Percentiles rank a stretch among this genome's conserved stretches.
Evolutionary conservation across 352 stramenopile species (phyloP).

Genomic region (Aphanomyces invadans): DNA sequence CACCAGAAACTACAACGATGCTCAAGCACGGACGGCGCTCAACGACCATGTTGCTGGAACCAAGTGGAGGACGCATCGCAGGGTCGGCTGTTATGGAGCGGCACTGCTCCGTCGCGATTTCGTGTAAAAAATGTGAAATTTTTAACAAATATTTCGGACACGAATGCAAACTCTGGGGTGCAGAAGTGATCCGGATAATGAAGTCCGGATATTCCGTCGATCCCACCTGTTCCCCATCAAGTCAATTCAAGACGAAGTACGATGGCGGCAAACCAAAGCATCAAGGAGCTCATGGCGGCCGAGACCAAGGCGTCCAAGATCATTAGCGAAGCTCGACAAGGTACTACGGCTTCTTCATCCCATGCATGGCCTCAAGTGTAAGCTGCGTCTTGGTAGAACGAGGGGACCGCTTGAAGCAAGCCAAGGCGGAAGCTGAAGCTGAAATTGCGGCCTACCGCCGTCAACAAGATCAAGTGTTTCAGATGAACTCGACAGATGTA

Average conservation of each 20-base stretch:
- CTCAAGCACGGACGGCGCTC: no score
- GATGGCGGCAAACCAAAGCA: conserved; percentile 82
- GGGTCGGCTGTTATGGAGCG: no score
- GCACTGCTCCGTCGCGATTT: no score
- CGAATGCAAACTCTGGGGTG: not conserved
- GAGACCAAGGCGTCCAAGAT: conserved; percentile 88
- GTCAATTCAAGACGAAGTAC: conserved; percentile 4
- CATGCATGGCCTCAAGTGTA: not conserved
- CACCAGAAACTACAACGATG: no score
- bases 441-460: conserved; percentile 79
- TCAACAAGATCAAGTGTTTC: conserved; percentile 79
- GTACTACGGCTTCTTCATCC: conserved; percentile 27
- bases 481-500: conserved; percentile 79
- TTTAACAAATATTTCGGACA: no score
- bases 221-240: conserved; percentile 3
- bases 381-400: conserved; percentile 39
- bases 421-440: conserved; percentile 78
- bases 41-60: no score
- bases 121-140: no score
- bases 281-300: conserved; percentile 85
- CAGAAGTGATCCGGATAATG: not conserved
- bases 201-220: not conserved
- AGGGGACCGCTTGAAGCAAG: conserved; percentile 80
- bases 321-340: conserved; percentile 79
- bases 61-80: no score